These are phyloP conservation scores for Annulohypoxylon truncatum DNA, from an alignment of 2,329 filamentous ascomycete genomes.

Conservation along the genomic window DNA sequence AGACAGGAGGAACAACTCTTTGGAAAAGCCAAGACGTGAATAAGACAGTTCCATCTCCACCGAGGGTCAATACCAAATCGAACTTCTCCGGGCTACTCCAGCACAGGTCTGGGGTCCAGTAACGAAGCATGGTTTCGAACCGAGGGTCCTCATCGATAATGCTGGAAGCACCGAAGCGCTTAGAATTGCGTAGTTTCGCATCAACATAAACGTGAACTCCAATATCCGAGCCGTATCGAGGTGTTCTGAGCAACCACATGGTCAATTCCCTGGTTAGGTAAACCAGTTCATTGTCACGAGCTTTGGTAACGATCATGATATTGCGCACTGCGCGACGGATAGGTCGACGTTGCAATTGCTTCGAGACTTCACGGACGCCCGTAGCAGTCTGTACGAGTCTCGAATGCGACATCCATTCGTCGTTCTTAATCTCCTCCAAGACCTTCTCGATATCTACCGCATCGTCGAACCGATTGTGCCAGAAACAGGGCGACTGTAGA, in stretches of 20 bases:
- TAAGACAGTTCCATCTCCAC: constrained; percentile 86
- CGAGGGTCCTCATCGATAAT: constrained; percentile 79
- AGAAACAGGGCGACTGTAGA: constrained; percentile 94
- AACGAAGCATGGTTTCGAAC: constrained; percentile 86
- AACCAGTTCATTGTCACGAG: constrained; percentile 92
- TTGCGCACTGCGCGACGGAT: constrained; percentile 92
- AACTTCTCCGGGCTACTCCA: constrained; percentile 95
- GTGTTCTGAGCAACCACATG: constrained; percentile 87
- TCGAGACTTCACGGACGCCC: constrained; percentile 92
- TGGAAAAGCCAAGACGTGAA: constrained; percentile 95
- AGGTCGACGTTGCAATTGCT: constrained; percentile 90
- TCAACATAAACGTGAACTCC: constrained; percentile 99
- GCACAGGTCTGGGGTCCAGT: constrained; percentile 97
- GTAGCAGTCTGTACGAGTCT: constrained; percentile 95
- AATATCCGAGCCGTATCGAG: constrained; percentile 87
- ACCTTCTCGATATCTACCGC: constrained; percentile 95
- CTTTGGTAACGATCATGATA: constrained; percentile 99
- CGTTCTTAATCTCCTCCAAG: constrained; percentile 89
- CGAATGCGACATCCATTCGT: constrained; percentile 92
- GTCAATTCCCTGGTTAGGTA: constrained; percentile 88
- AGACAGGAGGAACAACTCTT: constrained; percentile 83
- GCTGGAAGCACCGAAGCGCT: constrained; percentile 82
- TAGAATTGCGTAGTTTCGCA: constrained; percentile 87
- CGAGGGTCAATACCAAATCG: constrained; percentile 89
- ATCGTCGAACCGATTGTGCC: constrained; percentile 96